Evolutionary conservation across 164 flowering plant genomes (phyloP), one percentile per base, ranked within the genome.

Genomic region (Chimonanthus salicifolius): DNA sequence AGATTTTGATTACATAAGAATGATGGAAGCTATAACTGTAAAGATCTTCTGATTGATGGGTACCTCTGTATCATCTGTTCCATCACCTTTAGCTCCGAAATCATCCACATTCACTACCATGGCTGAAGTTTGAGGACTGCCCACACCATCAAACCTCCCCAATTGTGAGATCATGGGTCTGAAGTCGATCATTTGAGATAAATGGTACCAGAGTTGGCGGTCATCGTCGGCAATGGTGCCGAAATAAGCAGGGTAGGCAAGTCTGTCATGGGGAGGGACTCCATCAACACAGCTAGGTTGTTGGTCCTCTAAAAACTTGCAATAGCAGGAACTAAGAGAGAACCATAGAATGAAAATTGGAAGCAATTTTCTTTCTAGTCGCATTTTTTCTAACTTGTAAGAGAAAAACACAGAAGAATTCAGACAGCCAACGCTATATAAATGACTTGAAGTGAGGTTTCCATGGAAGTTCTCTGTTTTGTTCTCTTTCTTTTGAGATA

Each of bases 241-340:
- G 1, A 74, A 75, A 45, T 74, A 75, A 3, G 79, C 75, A 44
- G 84, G 86, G 58, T 84, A 78, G 3, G 80, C 76, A n/a, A 10
- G 46, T 44, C 69, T 64, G 58, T 82, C 78, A 66, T 76, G 71
- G 4, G 69, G 74, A 51, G 62, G 64, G 18, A 51, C 60, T 50
- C 73, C 70, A 47, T 74, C 48, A 44, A 71, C 45, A 65, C 47
- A 58, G 71, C 50, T 68, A 70, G 72, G 43, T 64, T 68, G 78
- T 72, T 81, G 75, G 73, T 68, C 78, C 68, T 74, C 69, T 62
- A 67, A 58, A 18, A 48, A 50, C 62, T 58, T 76, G 68, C 67
- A 44, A 74, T 70, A 70, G 75, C 77, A 80, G 21, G 78, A 68
- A 50, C 67, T 50, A 47, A 18, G 50, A 66, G 20, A 71, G 64